Evolutionary conservation across 371 early-diverging fungal species (phyloP).

Genomic region (Apophysomyces variabilis): DNA sequence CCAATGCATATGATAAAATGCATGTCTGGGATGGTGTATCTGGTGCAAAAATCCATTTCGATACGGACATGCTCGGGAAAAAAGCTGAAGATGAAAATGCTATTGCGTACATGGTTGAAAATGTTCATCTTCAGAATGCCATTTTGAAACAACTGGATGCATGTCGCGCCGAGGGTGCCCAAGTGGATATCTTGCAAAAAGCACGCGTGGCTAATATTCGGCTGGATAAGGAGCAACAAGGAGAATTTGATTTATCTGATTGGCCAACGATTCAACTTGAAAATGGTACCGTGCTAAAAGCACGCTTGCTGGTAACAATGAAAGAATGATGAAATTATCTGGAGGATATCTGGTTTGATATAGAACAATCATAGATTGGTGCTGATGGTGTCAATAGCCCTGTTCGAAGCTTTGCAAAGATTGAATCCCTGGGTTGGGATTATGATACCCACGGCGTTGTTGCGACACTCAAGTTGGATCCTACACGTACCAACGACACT

Average conservation of each 20-base stretch:
- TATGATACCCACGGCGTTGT: slow-evolving; percentile 90
- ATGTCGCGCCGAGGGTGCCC: slow-evolving; percentile 39
- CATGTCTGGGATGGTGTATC: slow-evolving; percentile 82
- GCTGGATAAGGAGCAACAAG: slow-evolving; percentile 15
- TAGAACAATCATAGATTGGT: slow-evolving; percentile 62
- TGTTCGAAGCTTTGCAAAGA: slow-evolving; percentile 83
- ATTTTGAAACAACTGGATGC: slow-evolving; percentile 52
- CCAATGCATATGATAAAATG: slow-evolving; percentile 65
- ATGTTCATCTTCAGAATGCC: slow-evolving; percentile 50
- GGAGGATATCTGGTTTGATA: background rate
- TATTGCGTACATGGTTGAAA: slow-evolving; percentile 66
- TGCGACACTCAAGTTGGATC: slow-evolving; percentile 74
- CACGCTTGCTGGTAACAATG: slow-evolving; percentile 56
- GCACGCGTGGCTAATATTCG: slow-evolving; percentile 59
- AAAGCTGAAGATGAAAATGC: slow-evolving; percentile 9
- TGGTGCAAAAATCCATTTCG: slow-evolving; percentile 67
- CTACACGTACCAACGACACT: slow-evolving; percentile 55
- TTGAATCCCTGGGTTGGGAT: slow-evolving; percentile 87
- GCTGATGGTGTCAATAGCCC: slow-evolving; percentile 92
- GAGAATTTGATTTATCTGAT: slow-evolving; percentile 50
- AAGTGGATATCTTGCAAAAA: slow-evolving; percentile 58
- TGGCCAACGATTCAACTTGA: slow-evolving; percentile 70
- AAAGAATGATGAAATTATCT: background rate
- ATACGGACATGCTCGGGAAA: slow-evolving; percentile 40
- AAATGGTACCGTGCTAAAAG: slow-evolving; percentile 55